Conservation (phyloP, 176 grass and related monocot genomes). For the Triticum timopheevii region DNA sequence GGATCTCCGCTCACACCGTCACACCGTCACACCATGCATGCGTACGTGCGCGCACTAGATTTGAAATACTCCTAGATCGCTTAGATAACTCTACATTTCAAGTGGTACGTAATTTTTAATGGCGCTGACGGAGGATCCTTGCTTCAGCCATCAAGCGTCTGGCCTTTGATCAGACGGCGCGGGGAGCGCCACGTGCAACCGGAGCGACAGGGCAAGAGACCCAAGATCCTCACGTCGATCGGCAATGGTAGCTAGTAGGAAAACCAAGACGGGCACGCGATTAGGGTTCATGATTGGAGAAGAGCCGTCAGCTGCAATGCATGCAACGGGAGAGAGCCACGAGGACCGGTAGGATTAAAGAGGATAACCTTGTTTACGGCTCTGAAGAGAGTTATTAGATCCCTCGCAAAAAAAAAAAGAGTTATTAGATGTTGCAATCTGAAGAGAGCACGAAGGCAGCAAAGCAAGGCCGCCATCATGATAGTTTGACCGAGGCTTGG, state of each 20-base stretch:
- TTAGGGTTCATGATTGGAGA: neutral
- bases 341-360: neutral
- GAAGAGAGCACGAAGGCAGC: neutral
- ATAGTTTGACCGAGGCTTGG: conserved; percentile 28
- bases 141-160: too few species aligned
- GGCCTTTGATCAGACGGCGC: neutral
- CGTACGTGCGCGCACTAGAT: neutral
- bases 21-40: neutral
- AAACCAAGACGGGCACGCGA: neutral
- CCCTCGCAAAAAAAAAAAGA: neutral
- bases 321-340: neutral
- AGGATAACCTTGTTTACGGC: conserved; percentile 37
- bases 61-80: neutral
- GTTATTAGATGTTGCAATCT: neutral
- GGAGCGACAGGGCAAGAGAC: neutral
- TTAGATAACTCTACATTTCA: too few species aligned
- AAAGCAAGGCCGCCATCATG: neutral
- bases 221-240: neutral
- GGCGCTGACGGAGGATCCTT: too few species aligned
- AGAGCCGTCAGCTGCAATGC: neutral
- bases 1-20: neutral
- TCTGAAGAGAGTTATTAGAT: neutral
- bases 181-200: neutral
- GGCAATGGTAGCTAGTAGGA: neutral
- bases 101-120: too few species aligned